Evolutionary conservation across 2,329 filamentous ascomycete genomes (phyloP), one percentile per base, ranked within the genome.

Genomic region (Dothideomycetidae sp.): DNA sequence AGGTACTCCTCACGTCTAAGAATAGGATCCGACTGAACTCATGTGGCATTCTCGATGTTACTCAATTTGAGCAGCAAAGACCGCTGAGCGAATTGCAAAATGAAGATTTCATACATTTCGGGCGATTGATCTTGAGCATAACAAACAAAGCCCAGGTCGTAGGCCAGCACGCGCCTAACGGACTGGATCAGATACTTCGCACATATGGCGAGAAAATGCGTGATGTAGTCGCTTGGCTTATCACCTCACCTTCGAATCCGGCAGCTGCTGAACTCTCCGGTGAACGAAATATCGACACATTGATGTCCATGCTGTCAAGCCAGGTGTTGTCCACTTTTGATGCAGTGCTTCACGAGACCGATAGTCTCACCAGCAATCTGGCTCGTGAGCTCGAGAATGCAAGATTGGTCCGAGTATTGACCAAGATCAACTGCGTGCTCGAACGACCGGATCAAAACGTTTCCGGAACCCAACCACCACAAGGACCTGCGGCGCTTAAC

Each of bases 1-100:
- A 96, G 56, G 78, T 98, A 40, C 70, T 98, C 11, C 54, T 96
- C 14, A 94, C 88, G 0, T 81, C 84, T 31, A 93, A 88, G 60
- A 90, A 88, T 53, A 79, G 86, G 19, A 74, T 98, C 44, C 78
- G 88, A 19, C 66, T 98, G 29, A 88, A 81, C 51, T 85, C 81
- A 11, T 96, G 88, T 57, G 81, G 78, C 2, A 78, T 98, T 19
- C 66, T 93, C 42, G 90, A 98, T 52, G 84, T 98, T 21, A 72
- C 93, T 12, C 78, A 92, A 42, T 84, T 75, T 50, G 86, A 94
- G 36, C 65, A 70, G 19, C 68, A 74, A 35, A 73, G 74, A 15
- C 67, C 78, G 2, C 50, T 88, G 1, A 59, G 71, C 12, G 84
- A 96, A 26, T 67, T 90, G 1, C 90, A 98, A 53, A 76, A 84